Evolutionary conservation across 768 basidiomycete genomes (phyloP), one percentile per base, ranked within the genome.

Genomic region (Paxillus rubicundulus): DNA sequence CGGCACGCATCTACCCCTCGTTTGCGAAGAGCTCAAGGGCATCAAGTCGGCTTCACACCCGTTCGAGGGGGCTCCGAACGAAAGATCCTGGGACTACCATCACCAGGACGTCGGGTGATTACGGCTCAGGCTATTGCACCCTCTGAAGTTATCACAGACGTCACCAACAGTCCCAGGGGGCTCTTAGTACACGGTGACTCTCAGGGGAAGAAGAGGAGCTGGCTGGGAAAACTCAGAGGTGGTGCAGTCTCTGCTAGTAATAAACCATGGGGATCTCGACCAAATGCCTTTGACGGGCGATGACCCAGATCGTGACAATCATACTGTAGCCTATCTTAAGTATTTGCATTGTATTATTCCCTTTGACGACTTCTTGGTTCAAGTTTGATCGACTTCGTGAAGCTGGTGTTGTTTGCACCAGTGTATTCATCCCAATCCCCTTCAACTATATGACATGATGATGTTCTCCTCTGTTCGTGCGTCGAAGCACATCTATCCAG

Each of bases 21-120:
- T 37, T 74, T 82, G 34, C 78, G 87, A 49, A 79, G 81, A 50
- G 57, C 83, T 50, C 82, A 77, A 49, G 77, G 74, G 45, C 66
- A 81, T 45, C 82, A 86, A 40, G 75, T 80, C 5, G 84, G 89
- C 6, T 91, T 90, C 65, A 90, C 88, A 2, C 89, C 89, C 3
- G 76, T 82, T 28, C 82, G 87, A 28, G 75, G 79, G 54, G 72
- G 75, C 51, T 68, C 69, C 37, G 47, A 65, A 28, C 81, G 78
- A 47, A 72, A 49, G 41, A 42, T 43, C 6, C 14, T 27, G 18
- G 55, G 53, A 37, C 18, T 72, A 53, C 65, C 76, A 8, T 82
- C 86, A 30, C 84, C 86, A 16, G 77, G 75, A 57, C 77, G 77
- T 44, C 62, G 67, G 49, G 57, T 68, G 27, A 72, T 80, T 20